These are phyloP conservation scores for Lolium rigidum DNA, from an alignment of 176 grass and related monocot genomes.

Conservation along the genomic window DNA sequence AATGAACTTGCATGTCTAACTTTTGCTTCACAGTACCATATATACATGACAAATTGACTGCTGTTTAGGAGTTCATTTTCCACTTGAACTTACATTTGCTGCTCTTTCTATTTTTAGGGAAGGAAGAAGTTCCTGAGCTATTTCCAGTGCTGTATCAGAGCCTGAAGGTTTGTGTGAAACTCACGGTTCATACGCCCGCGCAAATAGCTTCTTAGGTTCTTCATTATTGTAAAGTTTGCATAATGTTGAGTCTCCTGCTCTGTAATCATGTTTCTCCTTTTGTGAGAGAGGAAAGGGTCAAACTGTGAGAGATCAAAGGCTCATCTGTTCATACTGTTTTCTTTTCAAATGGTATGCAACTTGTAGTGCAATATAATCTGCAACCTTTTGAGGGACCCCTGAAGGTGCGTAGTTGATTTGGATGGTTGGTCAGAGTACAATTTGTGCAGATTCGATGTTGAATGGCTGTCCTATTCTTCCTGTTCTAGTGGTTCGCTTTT, in stretches of 20 bases:
- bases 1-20: constrained; percentile 21
- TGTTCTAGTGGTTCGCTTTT: neutral
- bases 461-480: neutral
- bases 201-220: constrained; percentile 49
- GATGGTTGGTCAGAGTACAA: constrained; percentile 18
- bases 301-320: constrained; percentile 6
- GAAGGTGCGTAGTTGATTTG: constrained; percentile 22
- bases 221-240: constrained; percentile 48
- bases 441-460: constrained; percentile 9
- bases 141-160: constrained; percentile 93
- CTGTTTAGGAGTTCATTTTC: neutral
- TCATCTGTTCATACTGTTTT: constrained; percentile 27
- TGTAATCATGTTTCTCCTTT: constrained; percentile 26
- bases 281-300: neutral
- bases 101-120: constrained; percentile 44
- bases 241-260: constrained; percentile 36
- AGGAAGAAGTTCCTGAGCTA: constrained; percentile 91
- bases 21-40: constrained; percentile 10
- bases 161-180: constrained; percentile 48
- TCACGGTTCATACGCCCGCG: constrained; percentile 4
- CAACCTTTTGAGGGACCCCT: neutral
- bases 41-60: constrained; percentile 19
- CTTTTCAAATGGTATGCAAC: neutral
- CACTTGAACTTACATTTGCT: neutral
- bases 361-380: constrained; percentile 29